Evolutionary conservation across 2,329 filamentous ascomycete genomes (phyloP), one percentile per base, ranked within the genome.

Genomic region (Apiospora aurea): DNA sequence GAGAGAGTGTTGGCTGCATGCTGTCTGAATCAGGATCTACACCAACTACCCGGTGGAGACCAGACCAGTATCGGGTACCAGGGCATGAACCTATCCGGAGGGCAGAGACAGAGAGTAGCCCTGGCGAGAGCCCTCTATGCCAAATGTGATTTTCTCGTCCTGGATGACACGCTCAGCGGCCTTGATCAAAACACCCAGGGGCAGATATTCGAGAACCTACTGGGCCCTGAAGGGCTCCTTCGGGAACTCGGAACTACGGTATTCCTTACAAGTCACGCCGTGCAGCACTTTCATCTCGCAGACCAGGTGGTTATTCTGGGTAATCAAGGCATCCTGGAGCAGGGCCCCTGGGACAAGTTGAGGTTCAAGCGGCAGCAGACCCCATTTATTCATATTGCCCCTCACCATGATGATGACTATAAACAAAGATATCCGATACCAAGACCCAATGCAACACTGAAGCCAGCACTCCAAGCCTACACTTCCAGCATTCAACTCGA

Each of bases 111-210:
- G 47, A 75, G 79, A 57, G 71, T 80, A 43, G 78, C 82, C 1
- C 79, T 84, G 14, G 82, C 83, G 0, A 78, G 82, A 41, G 80
- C 81, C 1, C 53, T 83, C 0, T 83, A 79, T 72, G 74, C 80
- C 1, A 73, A 75, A 11, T 76, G 75, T 21, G 73, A 79, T 1
- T 77, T 80, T 1, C 71, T 78, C 2, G 49, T 84, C 0, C 72
- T 83, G 0, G 83, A 83, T 41, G 82, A 84, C 68, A 77, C 75
- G 1, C 81, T 83, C 67, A 83, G 79, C 66, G 81, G 77, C 1
- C 72, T 84, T 0, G 82, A 84, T 57, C 78, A 77, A 1, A 76
- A 79, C 21, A 84, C 82, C 0, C 79, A 81, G 38, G 70, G 70
- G 11, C 47, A 73, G 0, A 75, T 82, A 6, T 74, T 83, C 49